Conservation (phyloP, 2,329 filamentous ascomycete genomes). For the Westerdykella aurantiaca region DNA sequence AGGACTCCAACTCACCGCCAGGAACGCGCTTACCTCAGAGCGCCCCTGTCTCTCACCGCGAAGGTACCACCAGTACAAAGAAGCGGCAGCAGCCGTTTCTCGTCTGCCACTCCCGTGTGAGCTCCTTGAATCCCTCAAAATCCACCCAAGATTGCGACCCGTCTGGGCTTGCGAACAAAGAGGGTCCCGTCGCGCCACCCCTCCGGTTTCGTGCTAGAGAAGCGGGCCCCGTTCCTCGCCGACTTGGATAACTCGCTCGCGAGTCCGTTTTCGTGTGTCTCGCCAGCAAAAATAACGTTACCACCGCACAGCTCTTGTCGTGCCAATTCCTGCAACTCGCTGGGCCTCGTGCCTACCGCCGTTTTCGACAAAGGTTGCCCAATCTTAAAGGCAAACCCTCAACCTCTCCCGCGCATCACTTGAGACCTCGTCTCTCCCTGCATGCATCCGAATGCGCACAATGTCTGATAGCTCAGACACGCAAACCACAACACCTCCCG, state of each 20-base stretch:
- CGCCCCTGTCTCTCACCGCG: background rate
- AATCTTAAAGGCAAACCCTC: background rate
- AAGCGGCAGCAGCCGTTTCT: too few species aligned
- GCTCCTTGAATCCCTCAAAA: too few species aligned
- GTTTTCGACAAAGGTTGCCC: background rate
- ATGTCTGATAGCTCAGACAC: background rate
- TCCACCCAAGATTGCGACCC: too few species aligned
- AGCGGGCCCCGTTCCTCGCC: background rate
- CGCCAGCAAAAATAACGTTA: too few species aligned
- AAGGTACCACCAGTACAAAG: too few species aligned
- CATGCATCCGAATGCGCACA: background rate
- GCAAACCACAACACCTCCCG: too few species aligned
- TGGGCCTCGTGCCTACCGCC: too few species aligned
- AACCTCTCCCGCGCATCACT: background rate
- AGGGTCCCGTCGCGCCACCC: background rate
- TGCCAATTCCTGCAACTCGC: too few species aligned
- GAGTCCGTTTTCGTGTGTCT: too few species aligned
- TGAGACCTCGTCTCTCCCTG: background rate
- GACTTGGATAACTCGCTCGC: background rate
- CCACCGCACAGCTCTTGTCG: too few species aligned
- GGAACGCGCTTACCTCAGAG: slow-evolving; percentile 5
- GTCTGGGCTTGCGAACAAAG: too few species aligned
- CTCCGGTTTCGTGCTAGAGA: background rate
- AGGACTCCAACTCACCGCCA: background rate
- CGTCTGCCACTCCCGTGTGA: too few species aligned